Conservation (phyloP, 148 eudicot species). For the Pouteria glomerata region DNA sequence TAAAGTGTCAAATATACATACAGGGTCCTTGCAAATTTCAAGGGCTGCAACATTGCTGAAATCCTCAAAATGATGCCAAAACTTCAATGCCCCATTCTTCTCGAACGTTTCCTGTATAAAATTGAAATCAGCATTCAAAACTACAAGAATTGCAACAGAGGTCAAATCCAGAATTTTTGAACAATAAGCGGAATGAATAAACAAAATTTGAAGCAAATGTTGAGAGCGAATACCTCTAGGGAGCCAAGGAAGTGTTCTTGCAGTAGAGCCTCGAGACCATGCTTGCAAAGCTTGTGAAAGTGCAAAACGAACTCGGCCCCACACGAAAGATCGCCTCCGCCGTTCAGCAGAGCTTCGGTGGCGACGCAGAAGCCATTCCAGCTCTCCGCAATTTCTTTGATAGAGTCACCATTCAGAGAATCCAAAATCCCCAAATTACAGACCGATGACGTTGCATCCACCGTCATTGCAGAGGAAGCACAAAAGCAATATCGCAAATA, state of each 20-base stretch:
- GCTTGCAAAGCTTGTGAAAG: conserved; percentile 45
- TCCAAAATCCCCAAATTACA: conserved; percentile 52
- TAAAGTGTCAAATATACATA: conserved; percentile 18
- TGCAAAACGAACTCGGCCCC: conserved; percentile 32
- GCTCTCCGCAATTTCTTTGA: conserved; percentile 46
- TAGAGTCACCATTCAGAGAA: conserved; percentile 31
- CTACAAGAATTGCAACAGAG: background rate
- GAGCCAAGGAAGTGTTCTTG: conserved; percentile 62
- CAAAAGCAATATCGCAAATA: background rate
- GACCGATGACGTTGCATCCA: conserved; percentile 24
- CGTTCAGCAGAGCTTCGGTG: conserved; percentile 45
- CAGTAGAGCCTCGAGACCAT: conserved; percentile 46
- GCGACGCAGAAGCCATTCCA: conserved; percentile 63
- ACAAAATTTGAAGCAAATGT: background rate
- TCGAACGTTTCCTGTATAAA: conserved; percentile 56
- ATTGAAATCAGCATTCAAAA: background rate
- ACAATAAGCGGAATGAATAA: too few relatives aligned
- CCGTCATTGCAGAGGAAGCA: background rate
- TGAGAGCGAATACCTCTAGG: conserved; percentile 50
- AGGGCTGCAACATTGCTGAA: conserved; percentile 35
- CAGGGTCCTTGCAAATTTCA: conserved; percentile 34
- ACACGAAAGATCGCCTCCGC: conserved; percentile 32
- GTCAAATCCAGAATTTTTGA: background rate
- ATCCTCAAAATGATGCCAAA: conserved; percentile 71
- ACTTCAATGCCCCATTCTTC: conserved; percentile 61